A percentile compares a stretch with the other conserved stretches of the same genome.
phyloP scores from a whole-genome alignment of 306 rosid genomes.

The Prunus mume region DNA sequence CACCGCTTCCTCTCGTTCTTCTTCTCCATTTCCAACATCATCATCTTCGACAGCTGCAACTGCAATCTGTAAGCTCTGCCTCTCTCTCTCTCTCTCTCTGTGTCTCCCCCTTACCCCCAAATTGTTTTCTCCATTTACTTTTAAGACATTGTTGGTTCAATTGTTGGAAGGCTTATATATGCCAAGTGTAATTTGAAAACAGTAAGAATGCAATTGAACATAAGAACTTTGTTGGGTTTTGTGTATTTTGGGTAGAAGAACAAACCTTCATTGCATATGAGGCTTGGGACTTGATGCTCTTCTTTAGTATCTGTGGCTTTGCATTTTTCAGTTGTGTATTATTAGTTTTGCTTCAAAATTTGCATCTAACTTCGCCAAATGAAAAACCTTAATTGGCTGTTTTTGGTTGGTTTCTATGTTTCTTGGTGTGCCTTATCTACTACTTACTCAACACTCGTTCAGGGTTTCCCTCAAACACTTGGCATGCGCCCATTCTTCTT shows the following conservation, averaged over 20 bases:
- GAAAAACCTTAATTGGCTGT: background rate
- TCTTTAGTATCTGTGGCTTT: background rate
- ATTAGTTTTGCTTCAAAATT: background rate
- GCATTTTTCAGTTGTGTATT: background rate
- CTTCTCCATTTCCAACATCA: slow-evolving; percentile 24
- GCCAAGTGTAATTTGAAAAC: background rate
- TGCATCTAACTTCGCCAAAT: background rate
- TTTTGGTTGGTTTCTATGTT: background rate
- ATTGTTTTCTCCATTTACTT: background rate
- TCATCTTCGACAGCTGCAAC: slow-evolving; percentile 16
- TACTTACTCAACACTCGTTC: background rate
- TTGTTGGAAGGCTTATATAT: background rate
- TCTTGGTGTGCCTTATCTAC: background rate
- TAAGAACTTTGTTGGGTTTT: background rate
- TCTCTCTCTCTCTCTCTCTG: background rate
- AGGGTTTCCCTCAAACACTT: slow-evolving; percentile 9
- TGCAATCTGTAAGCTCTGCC: slow-evolving; percentile 37
- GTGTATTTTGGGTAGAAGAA: background rate
- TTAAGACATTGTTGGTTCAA: background rate
- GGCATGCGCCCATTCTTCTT: background rate
- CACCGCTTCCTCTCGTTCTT: slow-evolving; percentile 26
- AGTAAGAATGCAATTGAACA: background rate
- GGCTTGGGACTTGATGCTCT: background rate
- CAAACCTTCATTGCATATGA: too few relatives aligned
- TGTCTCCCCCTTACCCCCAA: background rate